These are phyloP conservation scores for Trifolium fragiferum DNA, from an alignment of 306 rosid genomes.

Conservation along the genomic window DNA sequence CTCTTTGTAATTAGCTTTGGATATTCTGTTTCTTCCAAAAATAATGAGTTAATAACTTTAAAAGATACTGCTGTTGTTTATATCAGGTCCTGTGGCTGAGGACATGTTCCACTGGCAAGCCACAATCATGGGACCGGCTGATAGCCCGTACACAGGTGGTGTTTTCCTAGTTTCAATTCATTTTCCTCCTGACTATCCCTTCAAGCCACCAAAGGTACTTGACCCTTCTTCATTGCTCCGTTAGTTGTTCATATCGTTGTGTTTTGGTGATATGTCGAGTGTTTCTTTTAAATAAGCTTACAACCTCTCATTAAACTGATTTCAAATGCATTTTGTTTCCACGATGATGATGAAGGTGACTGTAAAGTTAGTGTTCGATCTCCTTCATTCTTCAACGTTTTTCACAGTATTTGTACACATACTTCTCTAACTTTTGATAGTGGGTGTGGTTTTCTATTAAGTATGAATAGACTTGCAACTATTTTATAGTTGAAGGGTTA, in stretches of 20 bases:
- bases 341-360: background rate
- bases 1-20: conserved; percentile 4
- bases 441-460: conserved; percentile 6
- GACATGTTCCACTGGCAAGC: conserved; percentile 98
- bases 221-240: background rate
- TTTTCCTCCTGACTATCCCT: conserved; percentile 89
- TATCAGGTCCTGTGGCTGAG: conserved; percentile 89
- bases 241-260: background rate
- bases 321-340: background rate
- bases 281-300: conserved; percentile 8
- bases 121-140: conserved; percentile 88
- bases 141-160: conserved; percentile 84
- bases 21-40: background rate
- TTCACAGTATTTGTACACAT: background rate
- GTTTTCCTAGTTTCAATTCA: conserved; percentile 83
- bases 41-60: background rate
- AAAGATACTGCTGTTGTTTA: conserved; percentile 7
- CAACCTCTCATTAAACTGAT: background rate
- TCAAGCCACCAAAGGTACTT: conserved; percentile 88
- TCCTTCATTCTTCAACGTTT: background rate
- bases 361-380: background rate
- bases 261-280: background rate
- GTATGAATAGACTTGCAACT: conserved; percentile 3
- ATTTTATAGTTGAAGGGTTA: background rate
- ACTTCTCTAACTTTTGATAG: background rate